Evolutionary conservation across 2,329 filamentous ascomycete genomes (phyloP), one percentile per base, ranked within the genome.

Genomic region (Aspergillus caelatus): DNA sequence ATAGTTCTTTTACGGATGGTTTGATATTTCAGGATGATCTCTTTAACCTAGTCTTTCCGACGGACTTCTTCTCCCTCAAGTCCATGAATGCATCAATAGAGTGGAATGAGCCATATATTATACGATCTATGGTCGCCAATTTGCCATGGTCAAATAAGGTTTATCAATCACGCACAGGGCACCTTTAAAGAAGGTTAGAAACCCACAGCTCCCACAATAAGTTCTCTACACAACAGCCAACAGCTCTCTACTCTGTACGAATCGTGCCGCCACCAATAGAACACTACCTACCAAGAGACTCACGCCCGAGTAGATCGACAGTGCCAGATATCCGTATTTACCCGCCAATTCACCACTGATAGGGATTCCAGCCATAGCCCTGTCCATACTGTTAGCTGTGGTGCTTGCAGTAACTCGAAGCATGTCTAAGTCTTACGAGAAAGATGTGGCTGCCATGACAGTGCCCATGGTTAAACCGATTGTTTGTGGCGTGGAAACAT

Each of bases 381-480:
- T 80, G 57, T 41, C 8, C 7, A n/a, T 8, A 28, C 5, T 26
- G 14, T 61, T 26, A 58, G 57, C 48, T 32, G 21, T 6, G 54
- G 11, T 46, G 8, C 46, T 48, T 12, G 3, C 12, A 48, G 8
- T 9, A 48, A 28, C 6, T 28, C 12, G 11, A 8, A 55, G 28
- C 9, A 11, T 12, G 45, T 46, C 4, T 21, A 12, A 21, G 26
- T 16, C 80, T 67, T 71, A 83, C 80, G 79, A 78, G 7, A 84
- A 63, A 1, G 82, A 77, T 1, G 79, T 71, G 5, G 76, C 76
- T 0, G 77, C 81, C 68, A 81, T 77, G 1, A 81, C 70, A 21
- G 76, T 68, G 0, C 83, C 83, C 10, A 84, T 74, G 0, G 79
- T 79, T 1, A 79, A 73, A 0, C 82, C 82, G 30, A 80, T 73